Conservation (phyloP, 495 filamentous ascomycete genomes). For the Penicillium steckii region DNA sequence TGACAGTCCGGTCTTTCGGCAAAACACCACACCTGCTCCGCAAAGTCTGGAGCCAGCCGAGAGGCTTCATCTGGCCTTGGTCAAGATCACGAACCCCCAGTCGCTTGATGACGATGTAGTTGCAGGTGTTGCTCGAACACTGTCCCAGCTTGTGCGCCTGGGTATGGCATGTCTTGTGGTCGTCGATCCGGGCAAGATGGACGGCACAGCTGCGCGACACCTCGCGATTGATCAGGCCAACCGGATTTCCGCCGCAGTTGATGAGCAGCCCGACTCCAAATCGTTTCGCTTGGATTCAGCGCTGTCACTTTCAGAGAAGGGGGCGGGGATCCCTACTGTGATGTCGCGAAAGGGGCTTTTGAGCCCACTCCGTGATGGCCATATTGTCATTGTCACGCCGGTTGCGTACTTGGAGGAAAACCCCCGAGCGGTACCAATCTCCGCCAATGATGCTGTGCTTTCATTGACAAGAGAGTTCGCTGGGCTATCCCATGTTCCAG, state of each 20-base stretch:
- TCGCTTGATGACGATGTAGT: constrained; percentile 63
- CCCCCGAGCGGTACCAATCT: constrained; percentile 52
- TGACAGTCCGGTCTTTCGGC: constrained; percentile 61
- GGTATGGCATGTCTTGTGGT: constrained; percentile 82
- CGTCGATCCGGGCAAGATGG: constrained; percentile 60
- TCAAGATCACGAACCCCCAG: constrained; percentile 78
- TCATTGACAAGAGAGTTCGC: constrained; percentile 73
- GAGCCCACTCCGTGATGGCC: constrained; percentile 66
- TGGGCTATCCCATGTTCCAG: constrained; percentile 43
- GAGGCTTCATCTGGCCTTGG: constrained; percentile 75
- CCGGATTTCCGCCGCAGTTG: constrained; percentile 72
- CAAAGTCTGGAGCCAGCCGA: constrained; percentile 28
- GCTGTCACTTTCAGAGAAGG: constrained; percentile 43
- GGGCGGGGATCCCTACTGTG: constrained; percentile 39
- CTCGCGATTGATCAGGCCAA: constrained; percentile 63
- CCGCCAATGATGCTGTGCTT: constrained; percentile 66
- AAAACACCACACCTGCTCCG: constrained; percentile 39
- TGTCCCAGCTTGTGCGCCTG: constrained; percentile 77
- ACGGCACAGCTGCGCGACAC: constrained; percentile 34
- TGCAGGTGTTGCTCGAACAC: constrained; percentile 74
- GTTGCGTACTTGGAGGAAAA: constrained; percentile 64
- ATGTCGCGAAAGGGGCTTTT: constrained; percentile 60
- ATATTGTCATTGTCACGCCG: constrained; percentile 74
- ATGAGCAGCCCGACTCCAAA: constrained; percentile 59
- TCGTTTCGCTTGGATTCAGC: constrained; percentile 69